Percentiles rank a stretch among this genome's conserved stretches.
These are phyloP conservation scores for Cladobotryum mycophilum DNA, from an alignment of 2,329 filamentous ascomycete genomes.

Conservation along the genomic window DNA sequence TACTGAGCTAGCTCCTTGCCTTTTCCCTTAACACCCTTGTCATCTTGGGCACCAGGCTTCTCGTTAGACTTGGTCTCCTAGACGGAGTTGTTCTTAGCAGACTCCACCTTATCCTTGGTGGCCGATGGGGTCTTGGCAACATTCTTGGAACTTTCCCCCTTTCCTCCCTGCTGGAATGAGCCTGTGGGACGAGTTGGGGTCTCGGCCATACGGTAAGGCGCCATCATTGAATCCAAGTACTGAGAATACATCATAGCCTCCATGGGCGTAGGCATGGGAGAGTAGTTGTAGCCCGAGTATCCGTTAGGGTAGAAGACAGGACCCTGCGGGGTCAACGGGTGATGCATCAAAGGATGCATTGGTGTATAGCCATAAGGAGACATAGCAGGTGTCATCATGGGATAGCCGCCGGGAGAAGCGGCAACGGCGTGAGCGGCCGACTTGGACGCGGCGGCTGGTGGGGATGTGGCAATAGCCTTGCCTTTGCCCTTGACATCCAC, in stretches of 20 bases:
- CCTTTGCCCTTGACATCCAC: neutral
- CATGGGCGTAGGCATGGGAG: conserved; percentile 7
- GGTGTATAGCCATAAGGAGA: neutral
- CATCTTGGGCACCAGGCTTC: neutral
- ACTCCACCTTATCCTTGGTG: neutral
- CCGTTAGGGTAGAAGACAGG: neutral
- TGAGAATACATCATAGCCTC: conserved; percentile 4
- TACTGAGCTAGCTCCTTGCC: conserved; percentile 1
- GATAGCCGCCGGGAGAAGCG: neutral
- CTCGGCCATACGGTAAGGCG: conserved; percentile 7
- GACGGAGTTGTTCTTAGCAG: too few species aligned
- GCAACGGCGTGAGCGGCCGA: neutral
- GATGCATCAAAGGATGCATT: neutral
- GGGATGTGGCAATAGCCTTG: neutral
- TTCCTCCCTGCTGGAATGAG: neutral
- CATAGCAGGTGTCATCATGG: conserved; percentile 4
- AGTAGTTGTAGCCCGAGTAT: conserved; percentile 9
- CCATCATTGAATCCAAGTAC: conserved; percentile 18
- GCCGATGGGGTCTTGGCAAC: neutral
- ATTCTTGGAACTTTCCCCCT: neutral
- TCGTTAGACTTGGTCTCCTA: neutral
- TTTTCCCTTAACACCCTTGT: neutral
- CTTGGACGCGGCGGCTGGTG: neutral
- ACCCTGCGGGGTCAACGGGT: neutral
- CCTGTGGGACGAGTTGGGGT: conserved; percentile 4